Evolutionary conservation across 2,329 filamentous ascomycete genomes (phyloP).

Genomic region (Fusarium verticillioides): DNA sequence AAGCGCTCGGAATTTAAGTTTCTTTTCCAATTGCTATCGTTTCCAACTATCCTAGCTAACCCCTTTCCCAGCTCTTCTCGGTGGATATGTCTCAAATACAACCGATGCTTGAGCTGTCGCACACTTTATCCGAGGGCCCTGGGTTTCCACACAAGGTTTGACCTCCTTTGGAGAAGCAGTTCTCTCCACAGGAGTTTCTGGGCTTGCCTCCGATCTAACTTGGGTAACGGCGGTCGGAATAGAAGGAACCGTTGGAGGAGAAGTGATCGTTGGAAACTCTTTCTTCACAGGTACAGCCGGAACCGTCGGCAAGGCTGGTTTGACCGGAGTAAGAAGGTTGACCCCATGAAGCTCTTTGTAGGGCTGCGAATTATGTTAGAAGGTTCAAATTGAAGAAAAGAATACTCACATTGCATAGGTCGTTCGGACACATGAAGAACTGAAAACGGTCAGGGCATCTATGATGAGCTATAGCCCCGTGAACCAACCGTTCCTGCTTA

Average conservation of each 20-base stretch:
- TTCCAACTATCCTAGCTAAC: not conserved
- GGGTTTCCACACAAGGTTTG: fast-evolving
- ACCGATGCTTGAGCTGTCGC: not conserved
- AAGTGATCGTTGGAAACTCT: not conserved
- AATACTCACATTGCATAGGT: not conserved
- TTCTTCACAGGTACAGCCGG: not conserved
- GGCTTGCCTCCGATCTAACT: fast-evolving
- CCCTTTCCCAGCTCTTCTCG: not conserved
- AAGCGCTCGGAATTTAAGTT: fast-evolving
- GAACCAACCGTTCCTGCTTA: not conserved
- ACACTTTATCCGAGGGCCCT: not conserved
- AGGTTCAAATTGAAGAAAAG: fast-evolving
- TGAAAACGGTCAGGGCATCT: not conserved
- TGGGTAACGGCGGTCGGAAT: fast-evolving
- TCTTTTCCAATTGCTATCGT: not conserved
- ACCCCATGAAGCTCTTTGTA: not conserved
- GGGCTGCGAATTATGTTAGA: not conserved
- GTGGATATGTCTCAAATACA: not conserved
- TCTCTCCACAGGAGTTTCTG: fast-evolving
- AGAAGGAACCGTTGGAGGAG: not conserved
- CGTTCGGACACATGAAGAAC: not conserved
- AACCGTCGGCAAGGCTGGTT: not conserved
- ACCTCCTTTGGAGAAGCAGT: not conserved
- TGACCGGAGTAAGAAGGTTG: not conserved
- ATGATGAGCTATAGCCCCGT: not conserved